Percentiles rank a stretch among this genome's conserved stretches.
These are phyloP conservation scores for Gymnopus androsaceus DNA, from an alignment of 1,284 basidiomycete genomes.

Conservation along the genomic window DNA sequence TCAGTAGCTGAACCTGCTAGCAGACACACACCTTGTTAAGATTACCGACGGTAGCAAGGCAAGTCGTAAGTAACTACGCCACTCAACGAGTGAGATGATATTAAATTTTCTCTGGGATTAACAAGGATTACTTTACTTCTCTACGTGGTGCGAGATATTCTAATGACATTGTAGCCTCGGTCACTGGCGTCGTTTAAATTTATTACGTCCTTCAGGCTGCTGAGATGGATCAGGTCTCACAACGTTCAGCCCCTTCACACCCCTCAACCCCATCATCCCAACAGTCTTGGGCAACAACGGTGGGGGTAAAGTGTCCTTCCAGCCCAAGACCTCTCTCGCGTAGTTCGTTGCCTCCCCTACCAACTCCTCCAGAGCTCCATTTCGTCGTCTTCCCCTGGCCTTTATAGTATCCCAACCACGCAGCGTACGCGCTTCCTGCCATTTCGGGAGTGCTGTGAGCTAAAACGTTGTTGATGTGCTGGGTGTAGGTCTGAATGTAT, in stretches of 20 bases:
- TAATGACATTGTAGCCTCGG: too few relatives aligned
- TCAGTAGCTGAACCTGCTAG: too few relatives aligned
- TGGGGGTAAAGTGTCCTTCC: slow-evolving; percentile 39
- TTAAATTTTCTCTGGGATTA: too few relatives aligned
- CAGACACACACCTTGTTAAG: too few relatives aligned
- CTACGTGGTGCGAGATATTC: too few relatives aligned
- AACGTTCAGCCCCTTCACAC: slow-evolving; percentile 46
- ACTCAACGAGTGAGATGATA: too few relatives aligned
- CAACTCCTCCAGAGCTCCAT: slow-evolving; percentile 44
- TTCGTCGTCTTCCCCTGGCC: slow-evolving; percentile 39
- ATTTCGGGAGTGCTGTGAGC: slow-evolving; percentile 27
- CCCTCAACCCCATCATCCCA: slow-evolving; percentile 63
- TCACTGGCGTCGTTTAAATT: too few relatives aligned
- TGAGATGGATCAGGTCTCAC: slow-evolving; percentile 5
- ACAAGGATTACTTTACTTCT: too few relatives aligned
- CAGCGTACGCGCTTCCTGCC: slow-evolving; percentile 56
- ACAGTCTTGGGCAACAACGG: slow-evolving; percentile 52
- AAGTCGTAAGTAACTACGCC: too few relatives aligned
- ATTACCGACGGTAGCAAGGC: too few relatives aligned
- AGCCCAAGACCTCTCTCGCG: slow-evolving; percentile 44
- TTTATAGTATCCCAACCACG: slow-evolving; percentile 66
- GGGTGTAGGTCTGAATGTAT: neutral
- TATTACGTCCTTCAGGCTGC: neutral
- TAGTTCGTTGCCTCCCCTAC: slow-evolving; percentile 49
- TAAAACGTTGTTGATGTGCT: slow-evolving; percentile 31